Evolutionary conservation across 495 filamentous ascomycete species (phyloP).

Genomic region (Penicillium waksmanii): DNA sequence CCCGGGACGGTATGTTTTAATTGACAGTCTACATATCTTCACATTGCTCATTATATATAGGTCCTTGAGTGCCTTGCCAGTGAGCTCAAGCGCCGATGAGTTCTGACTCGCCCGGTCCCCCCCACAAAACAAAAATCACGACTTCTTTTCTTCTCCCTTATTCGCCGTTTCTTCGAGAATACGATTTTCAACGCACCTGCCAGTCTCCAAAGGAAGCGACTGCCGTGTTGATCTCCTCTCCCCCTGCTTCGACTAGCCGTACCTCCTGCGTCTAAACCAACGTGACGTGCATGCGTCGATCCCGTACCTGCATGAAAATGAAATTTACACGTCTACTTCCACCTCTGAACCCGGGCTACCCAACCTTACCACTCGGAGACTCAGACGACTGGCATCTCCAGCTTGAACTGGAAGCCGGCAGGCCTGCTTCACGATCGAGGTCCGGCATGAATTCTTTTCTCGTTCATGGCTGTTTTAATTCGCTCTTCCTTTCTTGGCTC

Average conservation of each 20-base stretch:
- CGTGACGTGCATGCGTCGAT: slow-evolving; percentile 20
- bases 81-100: slow-evolving; percentile 47
- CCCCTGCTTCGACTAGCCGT: slow-evolving; percentile 14
- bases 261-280: slow-evolving; percentile 8
- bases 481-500: slow-evolving; percentile 12
- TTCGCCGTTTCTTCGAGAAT: slow-evolving; percentile 12
- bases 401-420: slow-evolving; percentile 7
- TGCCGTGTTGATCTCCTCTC: slow-evolving; percentile 14
- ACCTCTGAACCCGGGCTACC: slow-evolving; percentile 23
- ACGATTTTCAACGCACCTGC: not conserved
- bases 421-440: slow-evolving; percentile 11
- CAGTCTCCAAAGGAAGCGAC: slow-evolving; percentile 7
- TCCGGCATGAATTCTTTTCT: slow-evolving; percentile 21
- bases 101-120: slow-evolving; percentile 8
- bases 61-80: slow-evolving; percentile 46
- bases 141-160: slow-evolving; percentile 25
- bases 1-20: slow-evolving; percentile 58
- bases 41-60: slow-evolving; percentile 29
- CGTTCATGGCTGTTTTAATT: slow-evolving; percentile 25
- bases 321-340: slow-evolving; percentile 15
- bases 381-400: slow-evolving; percentile 7
- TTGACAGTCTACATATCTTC: not conserved
- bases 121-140: slow-evolving; percentile 25
- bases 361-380: not conserved
- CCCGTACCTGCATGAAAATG: slow-evolving; percentile 10